Base-by-base conservation (phyloP, 2,329 filamentous ascomycete species). In the Volutella citrinella region DNA sequence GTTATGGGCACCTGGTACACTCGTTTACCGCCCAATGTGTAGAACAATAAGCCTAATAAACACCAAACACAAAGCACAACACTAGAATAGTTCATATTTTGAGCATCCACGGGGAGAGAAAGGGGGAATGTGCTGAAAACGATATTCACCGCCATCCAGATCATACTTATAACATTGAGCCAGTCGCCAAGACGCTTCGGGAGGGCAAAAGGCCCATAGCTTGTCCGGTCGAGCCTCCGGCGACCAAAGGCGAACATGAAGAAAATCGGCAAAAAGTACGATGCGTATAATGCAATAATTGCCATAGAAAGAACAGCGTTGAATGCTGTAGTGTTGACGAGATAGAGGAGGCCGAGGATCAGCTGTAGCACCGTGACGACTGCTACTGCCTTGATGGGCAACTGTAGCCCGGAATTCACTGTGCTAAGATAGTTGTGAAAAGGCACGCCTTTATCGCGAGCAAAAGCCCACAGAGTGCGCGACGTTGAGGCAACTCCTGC, bases 41-140 rank as follows among this genome's bases (percentile, higher is more conserved):
- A 69, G 23, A 63, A 68, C 3, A 53, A 18, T 0, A 49, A 46
- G 0, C 65, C 64, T 19, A 61, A 51, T 1, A 55, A 16, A 1
- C 61, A 30, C 65, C 64, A 69, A 0, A 59, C 66, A 4, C 51
- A 51, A 43, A 70, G 47, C 0, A 72, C 65, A 0, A 69, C 65
- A 20, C 57, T 56, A 0, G 60, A 60, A 34, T 72, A 72, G 26
- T 72, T 73, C 65, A 73, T 72, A 11, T 60, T 67, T 20, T 64
- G 54, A 0, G 59, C 37, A 2, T 61, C 65, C 0, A 68, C 63
- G 0, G 67, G 70, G 46, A 65, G 52, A 0, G 48, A 34, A 2
- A 55, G 56, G 2, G 68, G 69, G 21, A 73, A 69, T 1, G 59
- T 68, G 44, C 68, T 69, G 23, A 74, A 68, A 2, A 70, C 38